Conservation (phyloP, 352 stramenopile genomes). For the Globisporangium carolinianum region DNA sequence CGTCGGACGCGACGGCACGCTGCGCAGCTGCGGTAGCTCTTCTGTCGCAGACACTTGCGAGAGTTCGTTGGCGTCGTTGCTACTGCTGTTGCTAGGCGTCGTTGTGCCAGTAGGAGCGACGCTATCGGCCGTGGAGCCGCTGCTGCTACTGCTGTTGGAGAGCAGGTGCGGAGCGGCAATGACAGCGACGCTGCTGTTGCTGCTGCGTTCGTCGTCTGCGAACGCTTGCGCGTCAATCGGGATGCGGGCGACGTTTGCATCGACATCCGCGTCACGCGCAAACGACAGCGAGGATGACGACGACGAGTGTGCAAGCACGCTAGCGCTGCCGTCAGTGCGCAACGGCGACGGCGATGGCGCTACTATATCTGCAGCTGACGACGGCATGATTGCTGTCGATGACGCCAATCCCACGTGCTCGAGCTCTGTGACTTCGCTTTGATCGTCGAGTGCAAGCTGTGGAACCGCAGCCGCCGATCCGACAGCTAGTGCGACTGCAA, state of each 20-base stretch:
- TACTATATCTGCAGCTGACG: neutral
- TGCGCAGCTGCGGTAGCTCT: conserved; percentile 23
- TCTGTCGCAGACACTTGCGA: neutral
- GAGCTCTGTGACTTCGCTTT: conserved; percentile 8
- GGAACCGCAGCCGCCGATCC: conserved; percentile 2
- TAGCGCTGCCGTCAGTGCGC: too few relatives aligned
- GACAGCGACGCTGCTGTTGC: neutral
- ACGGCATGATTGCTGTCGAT: neutral
- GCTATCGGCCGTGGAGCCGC: neutral
- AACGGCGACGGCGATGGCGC: neutral
- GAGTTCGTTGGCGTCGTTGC: neutral
- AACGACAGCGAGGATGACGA: neutral
- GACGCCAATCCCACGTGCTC: neutral
- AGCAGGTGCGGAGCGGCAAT: neutral
- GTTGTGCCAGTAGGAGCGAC: neutral
- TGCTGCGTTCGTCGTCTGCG: neutral
- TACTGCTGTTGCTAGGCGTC: neutral
- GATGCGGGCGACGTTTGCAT: neutral
- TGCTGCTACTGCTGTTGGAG: neutral
- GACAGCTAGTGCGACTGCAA: neutral
- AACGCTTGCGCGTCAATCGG: conserved; percentile 2
- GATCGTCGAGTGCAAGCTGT: neutral
- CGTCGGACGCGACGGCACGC: conserved; percentile 58
- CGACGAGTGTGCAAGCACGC: too few relatives aligned
- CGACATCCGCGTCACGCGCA: neutral